Percentiles rank a stretch among this genome's conserved stretches.
These are phyloP conservation scores for Myriosclerotinia duriaeana DNA, from an alignment of 2,329 filamentous ascomycete species.

Conservation along the genomic window DNA sequence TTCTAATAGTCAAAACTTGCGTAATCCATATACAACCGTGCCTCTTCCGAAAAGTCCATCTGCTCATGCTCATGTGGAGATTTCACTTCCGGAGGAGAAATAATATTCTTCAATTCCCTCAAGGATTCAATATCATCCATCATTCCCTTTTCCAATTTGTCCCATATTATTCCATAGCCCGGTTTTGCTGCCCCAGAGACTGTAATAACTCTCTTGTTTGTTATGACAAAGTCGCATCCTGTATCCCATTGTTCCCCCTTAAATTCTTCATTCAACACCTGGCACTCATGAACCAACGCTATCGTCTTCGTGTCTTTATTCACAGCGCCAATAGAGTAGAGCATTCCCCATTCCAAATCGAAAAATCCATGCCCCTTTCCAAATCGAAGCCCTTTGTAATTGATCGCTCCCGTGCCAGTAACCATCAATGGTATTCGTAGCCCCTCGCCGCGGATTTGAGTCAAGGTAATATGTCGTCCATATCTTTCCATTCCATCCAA, in stretches of 20 bases:
- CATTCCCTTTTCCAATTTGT: slow-evolving; percentile 42
- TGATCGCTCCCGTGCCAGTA: slow-evolving; percentile 45
- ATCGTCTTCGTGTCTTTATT: slow-evolving; percentile 36
- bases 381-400: slow-evolving; percentile 43
- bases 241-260: slow-evolving; percentile 43
- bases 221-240: slow-evolving; percentile 46
- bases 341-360: slow-evolving; percentile 47
- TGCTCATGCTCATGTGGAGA: slow-evolving; percentile 18
- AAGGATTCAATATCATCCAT: slow-evolving; percentile 42
- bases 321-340: slow-evolving; percentile 42
- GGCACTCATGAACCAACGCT: slow-evolving; percentile 46
- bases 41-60: slow-evolving; percentile 19
- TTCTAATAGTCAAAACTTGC: slow-evolving; percentile 19
- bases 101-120: slow-evolving; percentile 26
- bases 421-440: slow-evolving; percentile 42
- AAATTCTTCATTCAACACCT: slow-evolving; percentile 44
- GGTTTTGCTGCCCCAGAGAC: slow-evolving; percentile 41
- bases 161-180: slow-evolving; percentile 43
- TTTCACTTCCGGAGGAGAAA: slow-evolving; percentile 20
- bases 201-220: slow-evolving; percentile 40
- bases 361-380: slow-evolving; percentile 46
- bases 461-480: slow-evolving; percentile 42
- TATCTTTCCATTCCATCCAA: slow-evolving; percentile 48
- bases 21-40: slow-evolving; percentile 20
- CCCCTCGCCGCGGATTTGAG: slow-evolving; percentile 40